These are phyloP conservation scores for Eremochloa ophiuroides DNA, from an alignment of 176 grass and related monocot genomes.

Conservation along the genomic window DNA sequence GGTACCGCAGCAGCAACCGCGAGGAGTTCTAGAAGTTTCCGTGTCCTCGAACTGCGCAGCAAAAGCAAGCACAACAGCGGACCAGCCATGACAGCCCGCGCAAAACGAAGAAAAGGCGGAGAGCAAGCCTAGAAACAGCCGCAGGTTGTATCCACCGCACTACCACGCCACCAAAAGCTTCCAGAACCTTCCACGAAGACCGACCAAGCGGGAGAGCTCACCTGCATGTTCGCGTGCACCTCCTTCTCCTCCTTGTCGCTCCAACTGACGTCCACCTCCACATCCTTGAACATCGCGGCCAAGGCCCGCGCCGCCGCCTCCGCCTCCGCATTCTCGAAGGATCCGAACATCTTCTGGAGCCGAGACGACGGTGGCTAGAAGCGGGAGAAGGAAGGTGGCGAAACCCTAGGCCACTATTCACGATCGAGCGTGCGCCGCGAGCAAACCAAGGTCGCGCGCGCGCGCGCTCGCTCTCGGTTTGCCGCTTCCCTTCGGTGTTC, in stretches of 20 bases:
- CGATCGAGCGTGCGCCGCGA: background rate
- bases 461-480: too few species aligned
- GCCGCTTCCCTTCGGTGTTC: too few species aligned
- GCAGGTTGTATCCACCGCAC: background rate
- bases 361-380: background rate
- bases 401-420: conserved; percentile 58
- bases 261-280: background rate
- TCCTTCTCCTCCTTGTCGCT: background rate
- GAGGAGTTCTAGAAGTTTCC: background rate
- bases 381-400: background rate
- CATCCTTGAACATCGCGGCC: background rate
- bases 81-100: background rate
- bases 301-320: background rate
- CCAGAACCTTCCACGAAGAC: background rate
- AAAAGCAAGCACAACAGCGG: background rate
- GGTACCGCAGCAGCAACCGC: background rate
- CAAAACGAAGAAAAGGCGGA: background rate
- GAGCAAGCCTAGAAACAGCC: background rate
- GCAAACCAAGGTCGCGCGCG: too few species aligned
- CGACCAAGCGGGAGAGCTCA: background rate
- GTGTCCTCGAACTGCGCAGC: background rate
- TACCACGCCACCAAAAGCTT: background rate
- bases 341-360: background rate
- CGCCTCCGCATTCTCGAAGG: background rate
- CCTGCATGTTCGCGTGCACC: conserved; percentile 24